A percentile compares a stretch with the other conserved stretches of the same genome.
Evolutionary conservation across 2,329 filamentous ascomycete genomes (phyloP).

Genomic region (Sarocladium strictum): DNA sequence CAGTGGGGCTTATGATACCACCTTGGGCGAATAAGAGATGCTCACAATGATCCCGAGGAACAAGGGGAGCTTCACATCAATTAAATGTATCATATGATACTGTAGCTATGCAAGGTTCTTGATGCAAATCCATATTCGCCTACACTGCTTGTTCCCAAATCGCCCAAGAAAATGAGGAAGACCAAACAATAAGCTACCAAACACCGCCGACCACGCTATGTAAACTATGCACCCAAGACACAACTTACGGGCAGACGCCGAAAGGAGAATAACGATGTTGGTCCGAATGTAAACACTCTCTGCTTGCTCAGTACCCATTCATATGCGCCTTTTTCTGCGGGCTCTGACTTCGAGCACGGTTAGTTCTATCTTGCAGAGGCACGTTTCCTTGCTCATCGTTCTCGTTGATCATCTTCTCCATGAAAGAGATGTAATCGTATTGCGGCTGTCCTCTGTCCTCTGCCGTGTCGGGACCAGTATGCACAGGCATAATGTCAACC

Average conservation of each 20-base stretch:
- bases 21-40: too few relatives aligned
- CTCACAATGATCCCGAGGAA: too few relatives aligned
- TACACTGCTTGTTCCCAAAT: neutral
- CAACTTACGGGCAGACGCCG: neutral
- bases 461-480: slow-evolving; percentile 78
- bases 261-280: neutral
- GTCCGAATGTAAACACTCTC: neutral
- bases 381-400: slow-evolving; percentile 28
- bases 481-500: slow-evolving; percentile 76
- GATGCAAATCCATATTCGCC: neutral
- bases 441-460: slow-evolving; percentile 80
- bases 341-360: slow-evolving; percentile 24
- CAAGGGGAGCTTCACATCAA: too few relatives aligned
- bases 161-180: neutral
- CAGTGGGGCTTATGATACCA: neutral
- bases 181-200: neutral
- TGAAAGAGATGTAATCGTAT: slow-evolving; percentile 95
- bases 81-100: too few relatives aligned
- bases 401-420: slow-evolving; percentile 72
- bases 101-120: neutral
- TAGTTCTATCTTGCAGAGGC: slow-evolving; percentile 29
- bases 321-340: slow-evolving; percentile 26
- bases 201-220: slow-evolving; percentile 7
- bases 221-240: neutral
- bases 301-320: slow-evolving; percentile 24